Evolutionary conservation across 1,139 yeast genomes (phyloP), one percentile per base, ranked within the genome.

Genomic region (Zygoascus meyerae): DNA sequence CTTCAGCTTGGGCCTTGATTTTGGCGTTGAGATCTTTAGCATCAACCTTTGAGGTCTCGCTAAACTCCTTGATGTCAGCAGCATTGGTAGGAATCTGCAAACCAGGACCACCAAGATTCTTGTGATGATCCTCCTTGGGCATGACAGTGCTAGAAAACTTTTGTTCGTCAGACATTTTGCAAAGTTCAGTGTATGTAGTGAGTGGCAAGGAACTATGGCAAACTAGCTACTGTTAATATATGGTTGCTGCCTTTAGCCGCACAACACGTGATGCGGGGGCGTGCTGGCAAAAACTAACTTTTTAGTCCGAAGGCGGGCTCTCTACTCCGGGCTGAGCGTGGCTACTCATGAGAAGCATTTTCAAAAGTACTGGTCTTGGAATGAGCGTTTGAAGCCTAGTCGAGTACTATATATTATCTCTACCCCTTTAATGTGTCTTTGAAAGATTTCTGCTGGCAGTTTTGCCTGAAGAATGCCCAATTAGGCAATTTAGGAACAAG

Each of bases 1-100:
- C 48, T 40, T 50, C 53, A 18, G 55, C 56, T 45, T 48, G 45
- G 16, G 48, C 41, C 42, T 54, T 38, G 50, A 56, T 55, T 38
- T 51, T 52, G 37, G 49, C 65, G 47, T 63, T 63, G 40, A 63
- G 57, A 44, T 58, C 56, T 52, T 61, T 52, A 32, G 67, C 64
- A 44, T 63, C 60, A 42, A 58, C 62, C 47, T 62, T 54, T 44
- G 60, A 46, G n/a, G 49, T 54, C 48, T 61, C 55, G 32, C 52
- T 35, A 51, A 63, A 61, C 44, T 52, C 67, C 49, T 59, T 55
- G 46, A 59, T 54, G 32, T 53, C 48, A 29, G 51, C 54, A 12
- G 65, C 55, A 41, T 62, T 55, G 44, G 50, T 21, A 29, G 64
- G 64, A 16, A 60, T 42, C 36, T 56, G 61, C 42, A 59, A 48